Evolutionary conservation across 2,329 filamentous ascomycete genomes (phyloP), one percentile per base, ranked within the genome.

Genomic region (Pyricularia sp.): DNA sequence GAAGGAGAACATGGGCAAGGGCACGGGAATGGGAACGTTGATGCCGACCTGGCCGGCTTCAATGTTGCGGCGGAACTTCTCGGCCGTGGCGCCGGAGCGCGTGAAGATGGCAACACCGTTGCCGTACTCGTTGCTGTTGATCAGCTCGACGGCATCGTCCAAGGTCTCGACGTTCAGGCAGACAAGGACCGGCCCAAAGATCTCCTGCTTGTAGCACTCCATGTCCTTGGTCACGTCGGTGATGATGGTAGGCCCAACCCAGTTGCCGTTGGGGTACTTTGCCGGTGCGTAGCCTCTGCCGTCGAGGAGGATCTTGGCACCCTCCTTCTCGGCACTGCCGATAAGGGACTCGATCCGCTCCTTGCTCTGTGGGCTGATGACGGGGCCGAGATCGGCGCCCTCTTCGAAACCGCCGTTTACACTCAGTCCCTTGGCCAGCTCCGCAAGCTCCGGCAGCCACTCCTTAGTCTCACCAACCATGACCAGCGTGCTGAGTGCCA

Each of bases 91-190:
- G 26, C 92, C 92, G 25, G 88, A 92, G 72, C 86, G 85, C 17
- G 92, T 95, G 83, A 95, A 95, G 82, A 95, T 92, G 74, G 92
- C 92, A 12, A 89, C 89, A 72, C 92, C 92, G 82, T 95, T 95
- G 73, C 92, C 92, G 78, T 95, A 95, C 79, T 93, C 90, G 80
- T 95, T 95, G 70, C 81, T 83, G 82, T 95, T 95, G 83, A 95
- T 94, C 72, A 94, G 82, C 36, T 91, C 86, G 74, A 95, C 89
- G 55, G 92, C 92, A 68, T 93, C 91, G 76, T 94, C 90, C 69
- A 94, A 85, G 6, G 90, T 92, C 61, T 90, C 86, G 23, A 91
- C 90, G 75, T 92, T 92, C 71, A 95, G 82, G 81, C 91, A 93
- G 69, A 95, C 91, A 23, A 95, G 85, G 11, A 95, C 92, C 1